Base-by-base conservation (phyloP, 306 rosid species). In the Acmispon strigosus region DNA sequence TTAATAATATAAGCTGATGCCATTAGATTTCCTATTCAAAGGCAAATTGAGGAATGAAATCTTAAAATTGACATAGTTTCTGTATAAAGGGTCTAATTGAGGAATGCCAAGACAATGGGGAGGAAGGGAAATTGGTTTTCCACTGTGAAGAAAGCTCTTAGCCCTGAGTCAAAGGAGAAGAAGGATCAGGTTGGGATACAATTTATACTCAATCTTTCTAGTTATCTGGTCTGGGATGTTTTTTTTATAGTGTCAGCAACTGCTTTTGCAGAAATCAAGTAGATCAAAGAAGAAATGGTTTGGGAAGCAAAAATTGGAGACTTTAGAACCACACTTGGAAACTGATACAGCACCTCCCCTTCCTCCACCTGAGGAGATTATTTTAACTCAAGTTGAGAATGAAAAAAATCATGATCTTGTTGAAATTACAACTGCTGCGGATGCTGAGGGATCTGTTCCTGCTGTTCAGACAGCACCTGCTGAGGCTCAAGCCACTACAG, bases 91-190 rank as follows among this genome's bases (percentile, higher is more conserved):
- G 24, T 85, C 62, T 10, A 58, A 74, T 66, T 54, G 74, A 82
- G 89, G 86, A 84, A 89, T 84, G 89, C 80, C 61, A 89, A 86
- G 84, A 75, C 81, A 84, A 94, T 94, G 99, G 96, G 89, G 50
- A 87, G 86, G 84, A 95, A 95, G 77, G 92, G 92, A 86, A 88
- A 73, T 82, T 95, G 97, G 97, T 91, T 95, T 83, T 91, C 97
- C 75, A 55, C 58, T 73, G 92, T 95, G 80, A 95, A 87, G 90
- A 95, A 95, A 84, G 96, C 96, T 86, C 90, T 95, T 73, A 95
- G 96, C 72, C 96, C 99, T 41, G 86, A 86, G 6, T 80, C 99
- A 59, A 91, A 94, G 79, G 90, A 86, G 80, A 85, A 73, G 86
- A 88, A 78, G 49, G 79, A 73, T 15, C 88, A 87, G 97, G 97